Conservation (phyloP, 768 basidiomycete genomes). For the Rhizopogon vesiculosus region DNA sequence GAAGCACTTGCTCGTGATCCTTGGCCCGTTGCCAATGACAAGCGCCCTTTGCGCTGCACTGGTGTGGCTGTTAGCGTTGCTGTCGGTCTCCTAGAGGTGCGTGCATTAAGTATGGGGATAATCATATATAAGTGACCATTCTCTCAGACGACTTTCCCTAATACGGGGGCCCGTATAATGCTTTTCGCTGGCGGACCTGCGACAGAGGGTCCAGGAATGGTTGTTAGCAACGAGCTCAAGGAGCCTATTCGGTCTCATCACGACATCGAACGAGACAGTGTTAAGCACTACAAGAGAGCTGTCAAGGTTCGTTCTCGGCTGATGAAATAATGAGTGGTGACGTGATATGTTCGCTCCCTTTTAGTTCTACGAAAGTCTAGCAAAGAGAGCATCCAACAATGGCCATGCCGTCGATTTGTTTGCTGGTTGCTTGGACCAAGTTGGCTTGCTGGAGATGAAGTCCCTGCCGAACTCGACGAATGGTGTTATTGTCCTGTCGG, state of each 20-base stretch:
- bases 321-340: neutral
- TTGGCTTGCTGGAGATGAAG: conserved; percentile 97
- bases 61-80: conserved; percentile 94
- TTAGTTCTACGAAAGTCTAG: conserved; percentile 93
- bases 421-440: conserved; percentile 96
- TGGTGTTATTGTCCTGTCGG: conserved; percentile 92
- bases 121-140: neutral
- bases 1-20: conserved; percentile 87
- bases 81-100: conserved; percentile 83
- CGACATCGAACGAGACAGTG: conserved; percentile 95
- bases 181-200: conserved; percentile 92
- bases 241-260: conserved; percentile 98
- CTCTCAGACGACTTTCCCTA: conserved; percentile 77
- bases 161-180: conserved; percentile 96
- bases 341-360: neutral
- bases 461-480: conserved; percentile 93
- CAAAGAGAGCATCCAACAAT: conserved; percentile 89
- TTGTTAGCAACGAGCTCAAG: conserved; percentile 91
- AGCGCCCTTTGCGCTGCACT: conserved; percentile 88
- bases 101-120: conserved; percentile 6
- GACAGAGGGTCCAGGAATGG: conserved; percentile 96
- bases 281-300: conserved; percentile 96
- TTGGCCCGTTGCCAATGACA: conserved; percentile 96
- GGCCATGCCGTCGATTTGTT: conserved; percentile 95
- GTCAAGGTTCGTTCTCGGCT: conserved; percentile 62